These are phyloP conservation scores for Malassezia globosa DNA, from an alignment of 1,284 basidiomycete genomes.

Conservation along the genomic window DNA sequence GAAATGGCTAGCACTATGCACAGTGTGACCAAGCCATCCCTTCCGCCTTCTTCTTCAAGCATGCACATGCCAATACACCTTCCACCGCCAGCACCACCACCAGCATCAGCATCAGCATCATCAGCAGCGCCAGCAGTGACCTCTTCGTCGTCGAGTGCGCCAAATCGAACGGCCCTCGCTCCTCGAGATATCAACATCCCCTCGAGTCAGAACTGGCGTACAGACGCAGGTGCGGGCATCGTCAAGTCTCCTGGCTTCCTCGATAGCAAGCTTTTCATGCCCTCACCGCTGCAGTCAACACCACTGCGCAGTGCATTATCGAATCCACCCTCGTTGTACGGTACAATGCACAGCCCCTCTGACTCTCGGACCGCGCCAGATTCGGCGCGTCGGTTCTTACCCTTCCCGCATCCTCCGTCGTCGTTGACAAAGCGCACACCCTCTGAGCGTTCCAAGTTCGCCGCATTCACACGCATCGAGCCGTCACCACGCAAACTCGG, in stretches of 20 bases:
- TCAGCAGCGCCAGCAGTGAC: neutral
- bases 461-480: conserved; percentile 20
- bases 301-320: conserved; percentile 9
- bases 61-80: too few relatives aligned
- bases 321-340: neutral
- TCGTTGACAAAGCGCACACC: conserved; percentile 9
- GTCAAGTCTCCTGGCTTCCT: conserved; percentile 10
- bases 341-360: neutral
- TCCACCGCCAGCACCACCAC: too few relatives aligned
- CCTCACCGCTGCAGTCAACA: conserved; percentile 13
- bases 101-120: too few relatives aligned
- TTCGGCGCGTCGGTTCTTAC: conserved; percentile 1
- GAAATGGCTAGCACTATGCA: too few relatives aligned
- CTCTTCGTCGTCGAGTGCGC: neutral
- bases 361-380: conserved; percentile 1
- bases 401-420: neutral
- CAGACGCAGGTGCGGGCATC: neutral
- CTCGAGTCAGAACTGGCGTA: too few relatives aligned
- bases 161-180: conserved; percentile 8
- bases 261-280: conserved; percentile 8
- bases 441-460: conserved; percentile 19
- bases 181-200: conserved; percentile 10
- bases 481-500: conserved; percentile 1
- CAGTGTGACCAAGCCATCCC: too few relatives aligned
- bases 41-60: too few relatives aligned